These are phyloP conservation scores for Wickerhamiella parazyma DNA, from an alignment of 805 yeast species.

Conservation along the genomic window DNA sequence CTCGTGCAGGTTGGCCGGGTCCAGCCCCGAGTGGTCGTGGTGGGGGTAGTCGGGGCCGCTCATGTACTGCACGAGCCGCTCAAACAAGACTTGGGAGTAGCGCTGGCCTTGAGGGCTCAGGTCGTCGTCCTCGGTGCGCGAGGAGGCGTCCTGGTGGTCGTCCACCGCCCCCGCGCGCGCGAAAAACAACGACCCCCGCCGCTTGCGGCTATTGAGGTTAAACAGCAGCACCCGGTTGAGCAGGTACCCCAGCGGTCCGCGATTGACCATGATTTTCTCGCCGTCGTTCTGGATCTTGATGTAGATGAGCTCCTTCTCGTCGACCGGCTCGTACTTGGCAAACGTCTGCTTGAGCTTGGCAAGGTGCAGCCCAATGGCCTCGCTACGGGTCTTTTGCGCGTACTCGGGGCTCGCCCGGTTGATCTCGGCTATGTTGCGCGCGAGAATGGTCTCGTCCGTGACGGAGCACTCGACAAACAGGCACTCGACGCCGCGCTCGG, in stretches of 20 bases:
- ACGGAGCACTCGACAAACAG: constrained; percentile 80
- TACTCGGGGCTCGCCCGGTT: constrained; percentile 74
- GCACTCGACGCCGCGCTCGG: constrained; percentile 50
- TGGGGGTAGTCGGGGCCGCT: constrained; percentile 12
- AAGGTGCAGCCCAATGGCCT: constrained; percentile 66
- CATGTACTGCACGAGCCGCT: constrained; percentile 36
- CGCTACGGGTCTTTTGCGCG: constrained; percentile 51
- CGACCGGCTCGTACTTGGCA: constrained; percentile 61
- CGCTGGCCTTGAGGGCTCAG: constrained; percentile 57
- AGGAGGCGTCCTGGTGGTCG: constrained; percentile 39
- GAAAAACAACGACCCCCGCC: constrained; percentile 81
- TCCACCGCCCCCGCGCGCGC: constrained; percentile 40
- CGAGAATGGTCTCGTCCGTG: constrained; percentile 54
- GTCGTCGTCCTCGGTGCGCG: constrained; percentile 62
- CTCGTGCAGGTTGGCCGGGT: neutral
- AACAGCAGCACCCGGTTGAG: constrained; percentile 84
- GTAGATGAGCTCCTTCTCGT: constrained; percentile 42
- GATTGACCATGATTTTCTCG: constrained; percentile 63
- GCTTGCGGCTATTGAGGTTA: constrained; percentile 78
- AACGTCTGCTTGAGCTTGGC: constrained; percentile 55
- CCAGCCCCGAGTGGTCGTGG: constrained; percentile 6
- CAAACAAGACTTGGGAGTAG: constrained; percentile 53
- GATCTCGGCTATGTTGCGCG: constrained; percentile 72
- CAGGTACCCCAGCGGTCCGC: constrained; percentile 75
- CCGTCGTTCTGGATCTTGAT: constrained; percentile 87